Percentiles rank a stretch among this genome's conserved stretches.
These are phyloP conservation scores for Groenewaldozyma sp. DNA, from an alignment of 1,139 yeast species.

Conservation along the genomic window DNA sequence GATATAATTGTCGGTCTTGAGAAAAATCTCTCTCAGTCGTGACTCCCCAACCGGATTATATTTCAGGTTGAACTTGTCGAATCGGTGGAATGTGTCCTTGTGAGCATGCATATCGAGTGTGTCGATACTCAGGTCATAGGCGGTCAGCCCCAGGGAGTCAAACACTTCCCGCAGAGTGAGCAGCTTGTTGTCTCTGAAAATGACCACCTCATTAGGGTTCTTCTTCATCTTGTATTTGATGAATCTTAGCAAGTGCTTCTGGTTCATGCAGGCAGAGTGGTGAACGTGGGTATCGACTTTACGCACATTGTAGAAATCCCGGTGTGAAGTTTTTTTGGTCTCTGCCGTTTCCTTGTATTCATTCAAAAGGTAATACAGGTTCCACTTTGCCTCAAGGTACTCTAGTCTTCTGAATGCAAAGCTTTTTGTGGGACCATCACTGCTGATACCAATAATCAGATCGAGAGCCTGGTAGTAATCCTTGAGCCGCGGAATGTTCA, in stretches of 20 bases:
- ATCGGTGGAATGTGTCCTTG: conserved; percentile 93
- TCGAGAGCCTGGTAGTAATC: conserved; percentile 83
- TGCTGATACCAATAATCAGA: conserved; percentile 56
- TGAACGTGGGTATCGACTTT: conserved; percentile 99
- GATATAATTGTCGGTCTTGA: conserved; percentile 90
- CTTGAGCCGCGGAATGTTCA: conserved; percentile 62
- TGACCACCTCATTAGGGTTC: conserved; percentile 79
- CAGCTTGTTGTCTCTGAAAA: conserved; percentile 87
- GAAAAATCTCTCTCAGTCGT: conserved; percentile 85
- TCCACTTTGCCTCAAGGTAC: conserved; percentile 95
- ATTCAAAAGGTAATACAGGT: conserved; percentile 73
- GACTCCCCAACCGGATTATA: conserved; percentile 98
- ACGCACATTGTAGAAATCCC: conserved; percentile 96
- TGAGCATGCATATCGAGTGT: conserved; percentile 99
- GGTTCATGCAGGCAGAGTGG: conserved; percentile 98
- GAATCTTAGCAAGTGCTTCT: conserved; percentile 87
- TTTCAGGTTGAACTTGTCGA: conserved; percentile 93
- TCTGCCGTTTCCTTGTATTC: conserved; percentile 90
- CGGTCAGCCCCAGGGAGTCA: conserved; percentile 79
- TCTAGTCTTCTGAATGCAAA: conserved; percentile 92
- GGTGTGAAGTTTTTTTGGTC: conserved; percentile 76
- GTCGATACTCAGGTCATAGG: conserved; percentile 91
- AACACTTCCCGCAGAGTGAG: conserved; percentile 82
- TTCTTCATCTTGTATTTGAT: conserved; percentile 84
- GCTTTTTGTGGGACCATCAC: conserved; percentile 96